Evolutionary conservation across 176 grass and related monocot species (phyloP).

Genomic region (Saccharum spontaneum): DNA sequence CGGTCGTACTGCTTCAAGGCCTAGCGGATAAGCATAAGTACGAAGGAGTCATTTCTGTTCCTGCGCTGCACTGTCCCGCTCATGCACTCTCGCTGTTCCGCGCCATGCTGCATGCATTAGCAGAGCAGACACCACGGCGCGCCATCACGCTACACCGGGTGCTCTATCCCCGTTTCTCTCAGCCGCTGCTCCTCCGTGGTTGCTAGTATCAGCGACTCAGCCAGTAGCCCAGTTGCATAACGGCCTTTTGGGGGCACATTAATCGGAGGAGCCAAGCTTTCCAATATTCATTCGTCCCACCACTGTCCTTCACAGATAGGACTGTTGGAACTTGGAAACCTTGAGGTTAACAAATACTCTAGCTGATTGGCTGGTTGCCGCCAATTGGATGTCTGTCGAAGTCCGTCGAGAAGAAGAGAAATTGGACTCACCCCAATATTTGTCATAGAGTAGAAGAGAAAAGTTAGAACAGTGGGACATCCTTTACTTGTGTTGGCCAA

Average conservation of each 20-base stretch:
- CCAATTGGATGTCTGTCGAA: not conserved
- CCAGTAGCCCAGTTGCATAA: not conserved
- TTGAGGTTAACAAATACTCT: not conserved
- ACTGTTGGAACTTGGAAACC: not conserved
- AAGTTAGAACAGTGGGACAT: not conserved
- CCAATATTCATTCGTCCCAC: not conserved
- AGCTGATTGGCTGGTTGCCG: not conserved
- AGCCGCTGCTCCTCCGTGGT: too few relatives aligned
- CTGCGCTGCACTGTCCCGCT: too few relatives aligned
- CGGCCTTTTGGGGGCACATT: not conserved
- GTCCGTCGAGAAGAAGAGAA: not conserved
- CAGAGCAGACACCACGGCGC: too few relatives aligned
- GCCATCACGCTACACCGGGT: too few relatives aligned
- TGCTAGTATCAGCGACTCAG: too few relatives aligned
- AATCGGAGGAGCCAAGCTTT: not conserved
- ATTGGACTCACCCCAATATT: not conserved
- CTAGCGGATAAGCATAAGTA: too few relatives aligned
- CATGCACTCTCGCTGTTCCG: too few relatives aligned
- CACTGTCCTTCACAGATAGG: not conserved
- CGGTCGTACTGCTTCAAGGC: too few relatives aligned
- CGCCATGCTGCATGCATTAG: too few relatives aligned
- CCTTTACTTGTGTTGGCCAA: not conserved
- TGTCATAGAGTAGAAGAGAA: not conserved
- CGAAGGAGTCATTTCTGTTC: too few relatives aligned
- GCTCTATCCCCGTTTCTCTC: too few relatives aligned